Conservation (phyloP, 78 protist genomes). For the Pelomyxa schiedti region DNA sequence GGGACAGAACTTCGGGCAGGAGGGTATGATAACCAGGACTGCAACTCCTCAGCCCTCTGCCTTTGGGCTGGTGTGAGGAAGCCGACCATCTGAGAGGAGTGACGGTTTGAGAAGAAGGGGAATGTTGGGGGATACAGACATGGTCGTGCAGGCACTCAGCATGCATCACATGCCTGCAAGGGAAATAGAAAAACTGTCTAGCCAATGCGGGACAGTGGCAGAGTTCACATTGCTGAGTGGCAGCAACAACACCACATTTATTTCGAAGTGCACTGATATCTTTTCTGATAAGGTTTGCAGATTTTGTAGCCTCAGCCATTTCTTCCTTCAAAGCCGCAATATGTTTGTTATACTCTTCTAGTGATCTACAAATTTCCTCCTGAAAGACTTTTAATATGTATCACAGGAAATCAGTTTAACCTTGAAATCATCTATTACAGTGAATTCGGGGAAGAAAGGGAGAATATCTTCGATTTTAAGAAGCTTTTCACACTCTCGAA, state of each 20-base stretch:
- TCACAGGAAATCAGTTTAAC: neutral
- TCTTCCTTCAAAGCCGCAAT: slow-evolving; percentile 62
- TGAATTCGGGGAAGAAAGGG: slow-evolving; percentile 89
- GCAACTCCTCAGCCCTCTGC: slow-evolving; percentile 17
- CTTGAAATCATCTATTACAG: slow-evolving; percentile 78
- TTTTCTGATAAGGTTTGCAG: slow-evolving; percentile 64
- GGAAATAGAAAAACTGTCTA: slow-evolving; percentile 68
- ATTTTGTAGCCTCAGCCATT: slow-evolving; percentile 76
- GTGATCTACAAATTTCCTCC: slow-evolving; percentile 69
- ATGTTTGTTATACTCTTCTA: slow-evolving; percentile 69
- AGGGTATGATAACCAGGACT: neutral
- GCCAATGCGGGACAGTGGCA: slow-evolving; percentile 55
- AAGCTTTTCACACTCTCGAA: slow-evolving; percentile 37
- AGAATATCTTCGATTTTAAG: slow-evolving; percentile 86
- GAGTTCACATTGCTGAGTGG: slow-evolving; percentile 53
- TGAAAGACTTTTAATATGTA: neutral
- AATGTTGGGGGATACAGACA: neutral
- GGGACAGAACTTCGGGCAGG: neutral
- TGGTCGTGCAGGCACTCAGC: slow-evolving; percentile 55
- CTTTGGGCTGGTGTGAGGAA: neutral
- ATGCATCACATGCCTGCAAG: slow-evolving; percentile 84
- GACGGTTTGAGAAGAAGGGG: neutral
- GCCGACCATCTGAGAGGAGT: slow-evolving; percentile 1
- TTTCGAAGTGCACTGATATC: slow-evolving; percentile 73
- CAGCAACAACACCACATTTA: slow-evolving; percentile 54